Conservation (phyloP, 1,139 yeast species). For the Wickerhamomyces sp. region DNA sequence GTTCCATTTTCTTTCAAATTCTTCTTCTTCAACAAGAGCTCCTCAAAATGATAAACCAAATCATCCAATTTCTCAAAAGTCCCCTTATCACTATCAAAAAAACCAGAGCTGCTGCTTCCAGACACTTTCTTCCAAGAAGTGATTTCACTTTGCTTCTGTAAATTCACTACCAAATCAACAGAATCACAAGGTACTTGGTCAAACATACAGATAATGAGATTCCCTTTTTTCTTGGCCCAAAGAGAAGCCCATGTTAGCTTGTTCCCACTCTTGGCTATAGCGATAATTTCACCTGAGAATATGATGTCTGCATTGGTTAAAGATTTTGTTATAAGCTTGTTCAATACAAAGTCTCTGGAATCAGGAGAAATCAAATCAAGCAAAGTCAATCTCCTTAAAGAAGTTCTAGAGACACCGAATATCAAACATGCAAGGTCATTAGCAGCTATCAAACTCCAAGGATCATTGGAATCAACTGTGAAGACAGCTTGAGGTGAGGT, state of each 20-base stretch:
- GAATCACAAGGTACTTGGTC: conserved; percentile 86
- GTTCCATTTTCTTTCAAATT: conserved; percentile 24
- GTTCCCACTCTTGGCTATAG: conserved; percentile 41
- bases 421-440: conserved; percentile 86
- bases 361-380: conserved; percentile 76
- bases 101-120: conserved; percentile 22
- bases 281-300: conserved; percentile 52
- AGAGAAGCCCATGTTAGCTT: conserved; percentile 71
- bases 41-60: conserved; percentile 25
- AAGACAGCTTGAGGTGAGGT: conserved; percentile 77
- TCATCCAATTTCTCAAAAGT: conserved; percentile 23
- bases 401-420: conserved; percentile 72
- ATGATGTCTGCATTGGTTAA: conserved; percentile 34
- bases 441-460: conserved; percentile 79
- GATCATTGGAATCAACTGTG: conserved; percentile 69
- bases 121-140: conserved; percentile 24
- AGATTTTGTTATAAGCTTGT: conserved; percentile 37
- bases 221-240: conserved; percentile 80
- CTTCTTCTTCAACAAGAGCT: conserved; percentile 26
- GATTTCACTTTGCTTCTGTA: conserved; percentile 7
- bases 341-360: conserved; percentile 60
- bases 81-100: conserved; percentile 25
- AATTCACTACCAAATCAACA: conserved; percentile 44
- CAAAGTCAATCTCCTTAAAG: conserved; percentile 57
- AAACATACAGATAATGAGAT: conserved; percentile 73